Evolutionary conservation across 2,329 filamentous ascomycete genomes (phyloP).

Genomic region (Raffaelea albimanens): DNA sequence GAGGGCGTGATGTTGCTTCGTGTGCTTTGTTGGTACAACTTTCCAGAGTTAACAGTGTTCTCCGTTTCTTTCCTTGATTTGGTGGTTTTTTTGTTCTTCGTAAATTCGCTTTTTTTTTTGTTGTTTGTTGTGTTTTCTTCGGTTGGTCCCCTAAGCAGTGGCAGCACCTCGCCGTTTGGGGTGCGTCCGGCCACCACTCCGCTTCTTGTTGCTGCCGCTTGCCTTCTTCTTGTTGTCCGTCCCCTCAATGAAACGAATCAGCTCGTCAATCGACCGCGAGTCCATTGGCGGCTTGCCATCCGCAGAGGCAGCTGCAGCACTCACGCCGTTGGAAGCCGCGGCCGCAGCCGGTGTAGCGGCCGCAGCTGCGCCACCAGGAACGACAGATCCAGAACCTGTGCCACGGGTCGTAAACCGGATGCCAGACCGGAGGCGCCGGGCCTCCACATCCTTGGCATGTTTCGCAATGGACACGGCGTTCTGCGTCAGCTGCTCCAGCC

Average conservation of each 20-base stretch:
- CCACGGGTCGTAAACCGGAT: slow-evolving; percentile 60
- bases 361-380: slow-evolving; percentile 32
- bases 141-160: neutral
- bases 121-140: neutral
- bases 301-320: slow-evolving; percentile 21
- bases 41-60: neutral
- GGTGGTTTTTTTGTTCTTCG: slow-evolving; percentile 1
- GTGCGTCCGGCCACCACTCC: slow-evolving; percentile 32
- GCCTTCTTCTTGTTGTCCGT: slow-evolving; percentile 39
- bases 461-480: slow-evolving; percentile 93
- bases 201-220: slow-evolving; percentile 37
- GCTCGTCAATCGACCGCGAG: slow-evolving; percentile 80
- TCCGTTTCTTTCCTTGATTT: neutral
- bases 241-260: slow-evolving; percentile 91
- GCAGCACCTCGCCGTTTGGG: slow-evolving; percentile 41
- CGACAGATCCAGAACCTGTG: slow-evolving; percentile 39
- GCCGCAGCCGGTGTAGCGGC: slow-evolving; percentile 25
- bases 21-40: slow-evolving; percentile 5
- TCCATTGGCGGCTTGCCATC: slow-evolving; percentile 44
- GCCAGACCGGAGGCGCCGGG: slow-evolving; percentile 59
- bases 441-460: slow-evolving; percentile 79
- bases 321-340: slow-evolving; percentile 21
- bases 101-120: neutral
- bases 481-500: slow-evolving; percentile 92
- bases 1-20: neutral